Evolutionary conservation across 164 flowering plant genomes (phyloP).

Genomic region (Hamamelis virginiana): DNA sequence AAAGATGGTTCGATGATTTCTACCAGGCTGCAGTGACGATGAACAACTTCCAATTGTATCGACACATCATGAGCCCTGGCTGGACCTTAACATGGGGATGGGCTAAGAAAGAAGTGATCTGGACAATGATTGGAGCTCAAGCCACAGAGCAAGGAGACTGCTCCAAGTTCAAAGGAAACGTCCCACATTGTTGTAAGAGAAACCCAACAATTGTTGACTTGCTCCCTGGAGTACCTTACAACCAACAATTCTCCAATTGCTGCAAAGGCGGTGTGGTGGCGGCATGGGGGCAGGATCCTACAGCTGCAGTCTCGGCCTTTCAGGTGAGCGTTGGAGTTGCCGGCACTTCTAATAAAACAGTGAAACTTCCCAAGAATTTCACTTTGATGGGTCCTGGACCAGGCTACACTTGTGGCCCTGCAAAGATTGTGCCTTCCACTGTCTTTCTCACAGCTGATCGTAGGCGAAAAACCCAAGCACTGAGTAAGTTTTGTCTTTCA

Average conservation of each 20-base stretch:
- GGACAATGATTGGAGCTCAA: conserved; percentile 68
- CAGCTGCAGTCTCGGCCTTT: conserved; percentile 50
- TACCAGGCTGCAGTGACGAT: conserved; percentile 63
- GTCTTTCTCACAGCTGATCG: conserved; percentile 49
- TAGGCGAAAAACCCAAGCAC: conserved; percentile 56
- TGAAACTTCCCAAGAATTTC: conserved; percentile 62
- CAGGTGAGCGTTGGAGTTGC: conserved; percentile 64
- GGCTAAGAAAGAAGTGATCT: conserved; percentile 69
- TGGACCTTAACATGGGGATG: conserved; percentile 65
- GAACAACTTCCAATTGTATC: conserved; percentile 63
- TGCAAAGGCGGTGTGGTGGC: conserved; percentile 65
- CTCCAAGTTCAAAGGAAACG: conserved; percentile 55
- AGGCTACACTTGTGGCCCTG: conserved; percentile 72
- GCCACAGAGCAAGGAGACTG: conserved; percentile 72
- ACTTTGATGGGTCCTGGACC: conserved; percentile 65
- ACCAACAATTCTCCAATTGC: conserved; percentile 60
- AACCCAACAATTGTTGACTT: conserved; percentile 57
- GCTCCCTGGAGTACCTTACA: conserved; percentile 65
- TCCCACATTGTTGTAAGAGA: conserved; percentile 65
- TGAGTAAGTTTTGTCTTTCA: conserved; percentile 37
- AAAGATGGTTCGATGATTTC: neutral
- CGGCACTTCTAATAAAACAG: conserved; percentile 66
- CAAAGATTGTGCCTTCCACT: conserved; percentile 54
- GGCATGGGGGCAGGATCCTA: conserved; percentile 66
- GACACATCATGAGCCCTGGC: conserved; percentile 63